Evolutionary conservation across 495 filamentous ascomycete species (phyloP), one percentile per base, ranked within the genome.

Genomic region (Tuber melanosporum): DNA sequence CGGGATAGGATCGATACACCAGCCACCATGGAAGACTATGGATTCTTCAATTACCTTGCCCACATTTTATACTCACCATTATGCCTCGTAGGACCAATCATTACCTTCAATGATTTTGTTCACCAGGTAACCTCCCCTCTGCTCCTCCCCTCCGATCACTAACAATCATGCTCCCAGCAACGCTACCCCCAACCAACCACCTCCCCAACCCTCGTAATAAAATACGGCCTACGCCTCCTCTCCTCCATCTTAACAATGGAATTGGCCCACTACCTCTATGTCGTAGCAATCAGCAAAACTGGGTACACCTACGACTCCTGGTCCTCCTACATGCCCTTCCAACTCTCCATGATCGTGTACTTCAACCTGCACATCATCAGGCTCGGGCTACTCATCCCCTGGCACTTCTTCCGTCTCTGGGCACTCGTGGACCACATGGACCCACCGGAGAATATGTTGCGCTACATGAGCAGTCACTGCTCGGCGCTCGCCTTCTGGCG

Each of bases 21-120:
- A 0, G 92, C 93, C 8, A 87, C 89, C 73, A 82, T 87, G 0
- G 84, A 87, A 12, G 91, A 94, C 77, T 99, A 89, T 85, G 89
- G 88, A 39, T 94, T 95, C 84, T 86, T 88, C 75, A 95, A 94
- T 85, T 98, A 96, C 83, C 76, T 97, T 71, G 93, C 92, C 43
- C 98, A 98, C 84, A 85, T 90, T 62, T 88, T 97, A 74, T 99
- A 99, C 84, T 92, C 94, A 0, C 96, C 95, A 1, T 88, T 99
- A 2, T 99, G 97, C 83, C 88, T 99, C 43, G 88, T 94, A 0
- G 95, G 95, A 0, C 95, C 95, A 10, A 97, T 99, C 80, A 80
- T 98, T 74, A 98, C 94, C 42, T 99, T 98, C 87, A 99, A 99
- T 85, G 95, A 98, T 86, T 98, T 96, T 86, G 92, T 97, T 73